These are phyloP conservation scores for Monilinia polystroma DNA, from an alignment of 2,329 filamentous ascomycete species.

Conservation along the genomic window DNA sequence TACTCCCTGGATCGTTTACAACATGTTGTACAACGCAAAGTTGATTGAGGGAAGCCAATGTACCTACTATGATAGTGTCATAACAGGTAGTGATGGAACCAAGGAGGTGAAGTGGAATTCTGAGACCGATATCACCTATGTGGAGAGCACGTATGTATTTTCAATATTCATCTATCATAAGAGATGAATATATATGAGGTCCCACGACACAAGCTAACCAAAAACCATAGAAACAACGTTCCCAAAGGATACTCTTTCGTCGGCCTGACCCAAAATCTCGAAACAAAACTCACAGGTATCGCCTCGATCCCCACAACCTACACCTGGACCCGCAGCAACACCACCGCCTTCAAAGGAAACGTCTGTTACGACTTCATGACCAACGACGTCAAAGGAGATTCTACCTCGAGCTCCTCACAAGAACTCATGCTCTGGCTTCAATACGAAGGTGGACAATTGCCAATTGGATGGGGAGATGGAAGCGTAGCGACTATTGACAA, in stretches of 20 bases:
- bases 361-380: slow-evolving; percentile 16
- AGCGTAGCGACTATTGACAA: slow-evolving; percentile 9
- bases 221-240: slow-evolving; percentile 1
- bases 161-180: too few species aligned
- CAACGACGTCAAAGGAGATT: slow-evolving; percentile 4
- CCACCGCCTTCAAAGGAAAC: slow-evolving; percentile 11
- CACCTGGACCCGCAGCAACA: slow-evolving; percentile 5
- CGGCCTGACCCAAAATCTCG: not conserved
- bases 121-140: slow-evolving; percentile 4
- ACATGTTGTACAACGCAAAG: slow-evolving; percentile 3
- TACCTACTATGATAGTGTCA: slow-evolving; percentile 2
- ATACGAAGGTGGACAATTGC: slow-evolving; percentile 6
- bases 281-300: not conserved
- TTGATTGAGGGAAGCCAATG: slow-evolving; percentile 4
- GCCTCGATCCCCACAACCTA: slow-evolving; percentile 7
- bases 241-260: slow-evolving; percentile 9
- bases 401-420: slow-evolving; percentile 23
- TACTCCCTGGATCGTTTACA: slow-evolving; percentile 6
- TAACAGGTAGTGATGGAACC: not conserved
- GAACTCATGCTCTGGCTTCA: slow-evolving; percentile 13
- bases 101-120: slow-evolving; percentile 10
- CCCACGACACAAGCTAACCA: not conserved
- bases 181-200: too few species aligned
- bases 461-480: not conserved
- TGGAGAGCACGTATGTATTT: slow-evolving; percentile 1